Conservation (phyloP, 2,329 filamentous ascomycete species). For the Penicillium vulpinum region DNA sequence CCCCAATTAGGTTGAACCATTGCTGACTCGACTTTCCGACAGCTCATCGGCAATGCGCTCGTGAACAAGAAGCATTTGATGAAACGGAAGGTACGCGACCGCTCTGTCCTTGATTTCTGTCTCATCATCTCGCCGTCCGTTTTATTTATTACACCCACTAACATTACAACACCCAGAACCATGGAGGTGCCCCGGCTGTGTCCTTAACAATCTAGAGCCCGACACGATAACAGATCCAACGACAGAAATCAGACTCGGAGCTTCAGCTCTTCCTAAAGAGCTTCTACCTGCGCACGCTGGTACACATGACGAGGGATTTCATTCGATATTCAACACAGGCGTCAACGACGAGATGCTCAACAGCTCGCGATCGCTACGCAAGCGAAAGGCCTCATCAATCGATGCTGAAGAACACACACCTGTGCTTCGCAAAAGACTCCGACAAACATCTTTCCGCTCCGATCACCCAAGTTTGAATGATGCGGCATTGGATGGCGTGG, state of each 20-base stretch:
- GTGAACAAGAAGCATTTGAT: conserved; percentile 64
- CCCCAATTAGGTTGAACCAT: conserved; percentile 20
- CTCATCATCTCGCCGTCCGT: neutral
- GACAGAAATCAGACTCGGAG: conserved; percentile 55
- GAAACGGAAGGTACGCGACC: conserved; percentile 60
- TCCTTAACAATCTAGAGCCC: conserved; percentile 44
- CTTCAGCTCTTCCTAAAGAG: conserved; percentile 68
- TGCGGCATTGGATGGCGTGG: conserved; percentile 20
- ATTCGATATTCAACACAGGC: conserved; percentile 74
- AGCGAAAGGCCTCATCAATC: conserved; percentile 77
- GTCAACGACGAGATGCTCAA: conserved; percentile 72
- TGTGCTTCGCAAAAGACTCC: conserved; percentile 52
- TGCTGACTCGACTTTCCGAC: conserved; percentile 49
- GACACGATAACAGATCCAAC: conserved; percentile 25
- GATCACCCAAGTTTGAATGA: conserved; percentile 26
- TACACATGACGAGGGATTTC: conserved; percentile 65
- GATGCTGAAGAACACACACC: conserved; percentile 53
- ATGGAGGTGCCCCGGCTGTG: conserved; percentile 64
- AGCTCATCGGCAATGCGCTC: conserved; percentile 92
- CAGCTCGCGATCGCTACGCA: conserved; percentile 74
- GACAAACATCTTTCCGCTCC: conserved; percentile 32
- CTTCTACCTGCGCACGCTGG: conserved; percentile 69
- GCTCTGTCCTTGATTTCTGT: neutral
- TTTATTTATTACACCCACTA: conserved; percentile 22
- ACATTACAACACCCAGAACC: conserved; percentile 53